phyloP scores from a whole-genome alignment of 768 basidiomycete genomes.

The Rhizopogon roseolus region DNA sequence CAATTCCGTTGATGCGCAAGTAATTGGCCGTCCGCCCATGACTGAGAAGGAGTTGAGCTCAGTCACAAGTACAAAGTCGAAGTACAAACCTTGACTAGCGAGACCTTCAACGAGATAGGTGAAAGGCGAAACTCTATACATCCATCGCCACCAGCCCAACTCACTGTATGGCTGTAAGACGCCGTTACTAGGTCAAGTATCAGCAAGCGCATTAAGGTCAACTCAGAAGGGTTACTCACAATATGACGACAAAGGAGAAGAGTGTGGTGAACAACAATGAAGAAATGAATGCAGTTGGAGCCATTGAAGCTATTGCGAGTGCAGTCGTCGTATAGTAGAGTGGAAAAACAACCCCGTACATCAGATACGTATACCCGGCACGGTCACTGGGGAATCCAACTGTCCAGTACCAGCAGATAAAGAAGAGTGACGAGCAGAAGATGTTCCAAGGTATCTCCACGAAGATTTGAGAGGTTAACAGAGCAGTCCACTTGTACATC shows the following conservation, averaged over 20 bases:
- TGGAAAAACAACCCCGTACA: conserved; percentile 50
- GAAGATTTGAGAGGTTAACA: conserved; percentile 50
- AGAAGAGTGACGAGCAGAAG: conserved; percentile 51
- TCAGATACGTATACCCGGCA: conserved; percentile 54
- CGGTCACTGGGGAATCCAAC: conserved; percentile 51
- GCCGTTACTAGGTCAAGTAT: conserved; percentile 41
- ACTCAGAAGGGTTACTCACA: conserved; percentile 32
- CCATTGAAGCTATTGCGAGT: conserved; percentile 57
- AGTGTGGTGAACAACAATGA: conserved; percentile 52
- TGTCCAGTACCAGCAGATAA: conserved; percentile 68
- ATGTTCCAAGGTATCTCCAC: conserved; percentile 63
- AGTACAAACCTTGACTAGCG: conserved; percentile 38
- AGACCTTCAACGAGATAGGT: conserved; percentile 52
- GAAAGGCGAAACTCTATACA: conserved; percentile 53
- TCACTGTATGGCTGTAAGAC: conserved; percentile 59
- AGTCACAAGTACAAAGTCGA: neutral
- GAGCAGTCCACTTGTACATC: conserved; percentile 63
- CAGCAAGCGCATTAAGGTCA: neutral
- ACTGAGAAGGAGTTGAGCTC: conserved; percentile 27
- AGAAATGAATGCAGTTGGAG: conserved; percentile 55
- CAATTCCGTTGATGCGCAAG: conserved; percentile 60
- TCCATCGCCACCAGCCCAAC: conserved; percentile 71
- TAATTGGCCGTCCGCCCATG: conserved; percentile 43
- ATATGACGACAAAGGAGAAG: conserved; percentile 62
- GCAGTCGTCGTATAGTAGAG: conserved; percentile 59